Percentiles rank a stretch among this genome's conserved stretches.
These are phyloP conservation scores for Cucurbita pepo DNA, from an alignment of 306 rosid species.

Conservation along the genomic window DNA sequence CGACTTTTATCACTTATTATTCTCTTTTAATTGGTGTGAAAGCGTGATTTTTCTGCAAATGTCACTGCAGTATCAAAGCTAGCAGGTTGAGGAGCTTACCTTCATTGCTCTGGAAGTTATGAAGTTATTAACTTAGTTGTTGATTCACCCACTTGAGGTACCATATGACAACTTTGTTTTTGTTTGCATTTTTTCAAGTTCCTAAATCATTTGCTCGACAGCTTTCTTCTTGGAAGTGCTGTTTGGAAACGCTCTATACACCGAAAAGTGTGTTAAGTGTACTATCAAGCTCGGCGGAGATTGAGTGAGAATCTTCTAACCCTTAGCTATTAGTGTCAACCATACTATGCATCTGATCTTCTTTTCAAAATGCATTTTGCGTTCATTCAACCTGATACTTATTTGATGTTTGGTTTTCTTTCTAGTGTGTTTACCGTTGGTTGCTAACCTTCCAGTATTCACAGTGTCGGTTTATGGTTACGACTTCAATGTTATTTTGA, in stretches of 20 bases:
- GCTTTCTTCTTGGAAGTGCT: slow-evolving; percentile 2
- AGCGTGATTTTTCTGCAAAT: slow-evolving; percentile 50
- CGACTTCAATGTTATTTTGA: not conserved
- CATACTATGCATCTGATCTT: not conserved
- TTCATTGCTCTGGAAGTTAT: slow-evolving; percentile 37
- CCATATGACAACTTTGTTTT: slow-evolving; percentile 31
- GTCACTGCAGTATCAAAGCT: slow-evolving; percentile 97
- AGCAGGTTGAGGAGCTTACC: slow-evolving; percentile 92
- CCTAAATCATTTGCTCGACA: not conserved
- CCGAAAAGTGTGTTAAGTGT: not conserved
- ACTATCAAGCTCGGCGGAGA: not conserved
- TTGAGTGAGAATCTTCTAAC: not conserved
- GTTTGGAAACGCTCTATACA: not conserved
- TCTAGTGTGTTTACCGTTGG: not conserved
- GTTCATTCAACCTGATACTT: not conserved
- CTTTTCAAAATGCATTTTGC: not conserved
- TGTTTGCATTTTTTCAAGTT: slow-evolving; percentile 19
- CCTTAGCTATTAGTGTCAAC: not conserved
- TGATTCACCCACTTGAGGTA: slow-evolving; percentile 73
- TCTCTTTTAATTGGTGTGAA: slow-evolving; percentile 17
- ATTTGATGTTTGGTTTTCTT: not conserved
- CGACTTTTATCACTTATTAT: slow-evolving; percentile 10
- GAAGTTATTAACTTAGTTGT: slow-evolving; percentile 59
- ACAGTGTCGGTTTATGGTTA: not conserved
- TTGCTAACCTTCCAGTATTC: not conserved